These are phyloP conservation scores for Mucor lusitanicus DNA, from an alignment of 371 early-diverging fungal genomes.

Conservation along the genomic window DNA sequence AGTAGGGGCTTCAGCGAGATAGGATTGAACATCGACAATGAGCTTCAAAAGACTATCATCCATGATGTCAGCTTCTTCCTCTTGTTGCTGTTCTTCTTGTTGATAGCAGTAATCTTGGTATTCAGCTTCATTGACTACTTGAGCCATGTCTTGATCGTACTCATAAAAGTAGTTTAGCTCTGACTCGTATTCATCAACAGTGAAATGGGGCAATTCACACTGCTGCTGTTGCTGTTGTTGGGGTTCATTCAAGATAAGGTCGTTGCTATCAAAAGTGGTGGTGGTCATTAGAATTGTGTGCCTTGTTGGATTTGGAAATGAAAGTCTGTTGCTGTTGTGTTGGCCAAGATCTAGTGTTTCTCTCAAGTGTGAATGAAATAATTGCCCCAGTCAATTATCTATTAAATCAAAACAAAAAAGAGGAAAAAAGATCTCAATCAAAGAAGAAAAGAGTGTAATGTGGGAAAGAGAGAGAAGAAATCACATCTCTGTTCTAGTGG, in stretches of 20 bases:
- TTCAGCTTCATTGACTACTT: slow-evolving; percentile 28
- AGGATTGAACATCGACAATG: slow-evolving; percentile 49
- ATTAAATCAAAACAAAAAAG: neutral
- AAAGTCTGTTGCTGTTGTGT: neutral
- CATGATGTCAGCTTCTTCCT: slow-evolving; percentile 24
- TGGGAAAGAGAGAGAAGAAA: neutral
- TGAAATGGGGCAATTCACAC: neutral
- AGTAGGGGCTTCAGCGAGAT: slow-evolving; percentile 33
- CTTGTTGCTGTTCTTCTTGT: slow-evolving; percentile 6
- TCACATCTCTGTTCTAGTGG: neutral
- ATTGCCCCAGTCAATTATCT: neutral
- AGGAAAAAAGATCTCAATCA: neutral
- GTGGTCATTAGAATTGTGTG: slow-evolving; percentile 6
- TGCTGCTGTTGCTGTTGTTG: neutral
- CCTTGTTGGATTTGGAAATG: neutral
- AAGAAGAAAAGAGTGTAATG: neutral
- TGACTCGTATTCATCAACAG: slow-evolving; percentile 14
- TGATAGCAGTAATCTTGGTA: slow-evolving; percentile 19
- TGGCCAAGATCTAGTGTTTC: neutral
- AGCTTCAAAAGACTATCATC: slow-evolving; percentile 35
- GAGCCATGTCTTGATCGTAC: slow-evolving; percentile 36
- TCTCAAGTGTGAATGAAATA: neutral
- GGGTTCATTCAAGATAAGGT: slow-evolving; percentile 1
- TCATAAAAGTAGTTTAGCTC: slow-evolving; percentile 33
- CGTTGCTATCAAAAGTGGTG: neutral